phyloP scores from a whole-genome alignment of 371 early-diverging fungal genomes.

The Actinomucor elegans region DNA sequence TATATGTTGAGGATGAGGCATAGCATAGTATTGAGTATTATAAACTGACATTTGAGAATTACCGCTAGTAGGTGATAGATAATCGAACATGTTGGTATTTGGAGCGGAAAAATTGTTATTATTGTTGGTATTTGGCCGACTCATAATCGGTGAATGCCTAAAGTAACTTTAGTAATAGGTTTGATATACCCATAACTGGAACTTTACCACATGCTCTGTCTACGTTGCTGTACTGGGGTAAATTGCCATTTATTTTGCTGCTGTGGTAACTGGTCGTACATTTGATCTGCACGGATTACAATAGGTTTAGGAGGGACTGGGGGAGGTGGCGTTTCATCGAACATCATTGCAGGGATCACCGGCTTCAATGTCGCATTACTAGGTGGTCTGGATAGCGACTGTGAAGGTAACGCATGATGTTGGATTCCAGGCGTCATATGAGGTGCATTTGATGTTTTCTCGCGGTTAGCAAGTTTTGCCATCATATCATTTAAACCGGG shows the following conservation, averaged over 20 bases:
- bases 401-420: slow-evolving; percentile 10
- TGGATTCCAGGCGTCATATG: slow-evolving; percentile 12
- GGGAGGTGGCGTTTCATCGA: slow-evolving; percentile 27
- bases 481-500: slow-evolving; percentile 43
- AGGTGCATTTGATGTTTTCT: slow-evolving; percentile 9
- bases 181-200: no score
- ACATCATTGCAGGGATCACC: not conserved
- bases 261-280: slow-evolving; percentile 13
- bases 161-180: not conserved
- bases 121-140: slow-evolving; percentile 9
- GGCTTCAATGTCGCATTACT: slow-evolving; percentile 1
- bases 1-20: slow-evolving; percentile 4
- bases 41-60: no score
- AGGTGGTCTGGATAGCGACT: not conserved
- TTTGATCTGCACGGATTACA: slow-evolving; percentile 34
- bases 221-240: slow-evolving; percentile 8
- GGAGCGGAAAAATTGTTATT: not conserved
- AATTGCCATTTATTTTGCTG: slow-evolving; percentile 23
- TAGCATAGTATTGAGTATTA: not conserved
- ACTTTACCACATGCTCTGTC: no score
- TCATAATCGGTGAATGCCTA: slow-evolving; percentile 17
- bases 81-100: not conserved
- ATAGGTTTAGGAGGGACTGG: slow-evolving; percentile 48
- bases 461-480: slow-evolving; percentile 30
- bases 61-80: no score